Conservation (phyloP, 768 basidiomycete species). For the Pleurotus citrinopileatus region DNA sequence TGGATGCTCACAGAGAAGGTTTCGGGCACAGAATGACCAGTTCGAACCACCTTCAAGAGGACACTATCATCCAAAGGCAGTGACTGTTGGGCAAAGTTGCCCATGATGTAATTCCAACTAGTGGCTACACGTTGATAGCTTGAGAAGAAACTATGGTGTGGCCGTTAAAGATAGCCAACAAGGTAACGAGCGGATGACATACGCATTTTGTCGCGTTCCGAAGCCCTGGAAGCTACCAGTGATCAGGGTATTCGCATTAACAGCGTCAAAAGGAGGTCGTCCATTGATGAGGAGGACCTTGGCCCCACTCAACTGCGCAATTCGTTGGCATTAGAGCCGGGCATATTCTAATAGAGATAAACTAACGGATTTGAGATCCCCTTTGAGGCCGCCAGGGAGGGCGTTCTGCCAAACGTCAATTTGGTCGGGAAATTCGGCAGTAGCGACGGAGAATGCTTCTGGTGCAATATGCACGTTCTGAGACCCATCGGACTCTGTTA, state of each 20-base stretch:
- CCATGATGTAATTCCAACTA: slow-evolving; percentile 44
- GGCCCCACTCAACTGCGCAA: slow-evolving; percentile 38
- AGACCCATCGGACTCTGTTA: slow-evolving; percentile 39
- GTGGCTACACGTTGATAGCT: slow-evolving; percentile 34
- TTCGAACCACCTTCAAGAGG: slow-evolving; percentile 42
- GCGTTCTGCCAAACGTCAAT: slow-evolving; percentile 55
- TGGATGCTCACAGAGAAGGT: slow-evolving; percentile 39
- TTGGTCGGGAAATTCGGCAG: slow-evolving; percentile 48
- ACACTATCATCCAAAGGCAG: slow-evolving; percentile 51
- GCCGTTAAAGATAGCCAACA: background rate
- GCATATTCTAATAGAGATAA: background rate
- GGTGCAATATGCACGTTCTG: slow-evolving; percentile 54
- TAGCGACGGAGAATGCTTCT: slow-evolving; percentile 49
- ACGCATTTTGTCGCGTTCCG: slow-evolving; percentile 49
- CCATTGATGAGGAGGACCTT: slow-evolving; percentile 35
- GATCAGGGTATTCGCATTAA: slow-evolving; percentile 48
- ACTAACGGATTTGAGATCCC: slow-evolving; percentile 41
- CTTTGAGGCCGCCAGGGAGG: slow-evolving; percentile 42
- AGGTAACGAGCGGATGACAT: slow-evolving; percentile 13
- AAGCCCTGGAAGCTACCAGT: slow-evolving; percentile 53
- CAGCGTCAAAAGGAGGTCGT: slow-evolving; percentile 44
- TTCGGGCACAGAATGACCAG: slow-evolving; percentile 33
- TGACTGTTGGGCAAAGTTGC: slow-evolving; percentile 53
- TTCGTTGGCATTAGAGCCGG: slow-evolving; percentile 4
- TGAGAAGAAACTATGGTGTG: slow-evolving; percentile 37